A percentile compares a stretch with the other conserved stretches of the same genome.
Evolutionary conservation across 2,329 filamentous ascomycete species (phyloP).

Genomic region (Curvularia eragrostidis): DNA sequence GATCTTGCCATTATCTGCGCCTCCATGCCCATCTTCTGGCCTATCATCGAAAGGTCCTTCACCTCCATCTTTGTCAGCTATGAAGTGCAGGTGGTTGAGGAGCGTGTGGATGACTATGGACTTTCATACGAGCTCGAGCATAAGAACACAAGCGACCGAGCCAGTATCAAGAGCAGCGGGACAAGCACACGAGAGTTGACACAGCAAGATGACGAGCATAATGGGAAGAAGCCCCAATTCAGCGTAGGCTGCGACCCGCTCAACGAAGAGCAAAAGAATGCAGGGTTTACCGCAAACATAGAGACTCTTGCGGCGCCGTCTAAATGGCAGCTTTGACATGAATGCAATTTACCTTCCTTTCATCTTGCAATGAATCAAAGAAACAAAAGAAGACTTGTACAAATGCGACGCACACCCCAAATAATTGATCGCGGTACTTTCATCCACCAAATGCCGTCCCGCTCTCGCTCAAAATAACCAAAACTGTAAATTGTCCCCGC

Average conservation of each 20-base stretch:
- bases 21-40: slow-evolving; percentile 49
- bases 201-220: slow-evolving; percentile 16
- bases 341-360: background rate
- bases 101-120: slow-evolving; percentile 32
- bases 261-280: slow-evolving; percentile 14
- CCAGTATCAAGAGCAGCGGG: slow-evolving; percentile 36
- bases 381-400: background rate
- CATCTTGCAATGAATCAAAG: background rate
- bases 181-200: slow-evolving; percentile 33
- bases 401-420: background rate
- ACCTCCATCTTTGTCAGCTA: slow-evolving; percentile 43
- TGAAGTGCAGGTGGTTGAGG: slow-evolving; percentile 44
- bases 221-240: slow-evolving; percentile 27
- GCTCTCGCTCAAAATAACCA: background rate
- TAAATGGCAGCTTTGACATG: slow-evolving; percentile 33
- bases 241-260: slow-evolving; percentile 38
- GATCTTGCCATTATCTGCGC: slow-evolving; percentile 45
- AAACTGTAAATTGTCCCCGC: background rate
- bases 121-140: slow-evolving; percentile 40
- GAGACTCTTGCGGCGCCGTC: slow-evolving; percentile 25
- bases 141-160: slow-evolving; percentile 16
- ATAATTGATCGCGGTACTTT: background rate
- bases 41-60: slow-evolving; percentile 36
- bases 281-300: slow-evolving; percentile 32
- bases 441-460: background rate